Evolutionary conservation across 495 filamentous ascomycete genomes (phyloP).

Genomic region (Penicillium samsonianum): DNA sequence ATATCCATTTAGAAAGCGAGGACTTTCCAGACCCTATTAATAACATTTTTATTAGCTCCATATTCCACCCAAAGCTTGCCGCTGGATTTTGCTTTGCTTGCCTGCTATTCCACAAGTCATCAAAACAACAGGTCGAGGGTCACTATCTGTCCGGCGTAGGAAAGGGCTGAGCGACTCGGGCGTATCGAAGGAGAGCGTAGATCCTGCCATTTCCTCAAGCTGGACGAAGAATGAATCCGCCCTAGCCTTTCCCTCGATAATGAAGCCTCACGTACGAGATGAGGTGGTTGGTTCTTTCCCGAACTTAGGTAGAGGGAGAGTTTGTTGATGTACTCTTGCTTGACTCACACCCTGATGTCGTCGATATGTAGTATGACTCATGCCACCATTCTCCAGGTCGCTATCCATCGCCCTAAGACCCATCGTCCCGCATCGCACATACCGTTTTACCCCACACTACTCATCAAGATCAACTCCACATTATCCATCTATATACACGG

Average conservation of each 20-base stretch:
- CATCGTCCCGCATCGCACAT: no score
- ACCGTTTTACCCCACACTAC: no score
- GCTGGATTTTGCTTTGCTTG: background rate
- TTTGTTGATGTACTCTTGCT: no score
- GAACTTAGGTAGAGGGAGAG: no score
- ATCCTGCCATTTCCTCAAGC: background rate
- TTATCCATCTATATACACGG: no score
- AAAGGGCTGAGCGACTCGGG: conserved; percentile 12
- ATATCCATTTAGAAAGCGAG: conserved; percentile 37
- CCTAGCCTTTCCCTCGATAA: background rate
- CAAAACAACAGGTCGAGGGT: conserved; percentile 20
- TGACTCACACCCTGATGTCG: no score
- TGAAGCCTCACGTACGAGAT: no score
- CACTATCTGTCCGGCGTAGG: conserved; percentile 10
- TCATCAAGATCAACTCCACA: no score
- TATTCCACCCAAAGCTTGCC: background rate
- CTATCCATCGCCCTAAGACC: no score
- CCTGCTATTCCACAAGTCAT: conserved; percentile 25
- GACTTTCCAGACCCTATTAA: conserved; percentile 22
- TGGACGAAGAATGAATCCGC: background rate
- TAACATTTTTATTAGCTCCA: background rate
- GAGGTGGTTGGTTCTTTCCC: no score
- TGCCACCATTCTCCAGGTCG: no score
- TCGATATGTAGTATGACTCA: no score
- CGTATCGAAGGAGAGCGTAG: background rate